phyloP scores from a whole-genome alignment of 768 basidiomycete genomes.

The Tylopilus sp. region DNA sequence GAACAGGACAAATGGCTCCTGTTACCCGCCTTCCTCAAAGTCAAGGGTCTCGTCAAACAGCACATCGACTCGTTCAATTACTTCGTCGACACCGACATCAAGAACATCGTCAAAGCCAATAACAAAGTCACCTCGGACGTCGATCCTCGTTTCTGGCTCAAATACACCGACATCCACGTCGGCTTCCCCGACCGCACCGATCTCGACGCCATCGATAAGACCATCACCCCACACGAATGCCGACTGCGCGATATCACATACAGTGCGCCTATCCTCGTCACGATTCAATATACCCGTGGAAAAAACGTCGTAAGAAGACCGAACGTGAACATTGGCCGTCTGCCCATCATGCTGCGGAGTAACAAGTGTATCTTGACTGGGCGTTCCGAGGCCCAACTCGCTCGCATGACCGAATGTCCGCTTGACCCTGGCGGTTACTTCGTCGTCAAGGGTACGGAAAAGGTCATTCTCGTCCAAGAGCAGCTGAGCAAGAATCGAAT shows the following conservation, averaged over 20 bases:
- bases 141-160: constrained; percentile 94
- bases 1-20: constrained; percentile 96
- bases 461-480: constrained; percentile 98
- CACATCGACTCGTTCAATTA: constrained; percentile 99
- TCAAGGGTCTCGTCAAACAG: constrained; percentile 98
- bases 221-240: constrained; percentile 95
- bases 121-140: constrained; percentile 94
- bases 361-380: constrained; percentile 91
- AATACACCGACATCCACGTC: constrained; percentile 93
- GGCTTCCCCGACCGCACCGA: constrained; percentile 91
- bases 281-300: constrained; percentile 92
- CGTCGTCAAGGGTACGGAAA: constrained; percentile 98
- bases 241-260: constrained; percentile 95
- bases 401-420: constrained; percentile 96
- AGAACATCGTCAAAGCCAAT: constrained; percentile 93
- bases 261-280: constrained; percentile 88
- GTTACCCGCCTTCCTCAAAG: constrained; percentile 92
- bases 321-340: constrained; percentile 83
- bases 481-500: constrained; percentile 99
- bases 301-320: constrained; percentile 79
- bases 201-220: constrained; percentile 69
- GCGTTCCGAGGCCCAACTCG: constrained; percentile 73
- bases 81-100: constrained; percentile 96
- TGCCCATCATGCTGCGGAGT: constrained; percentile 96
- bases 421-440: constrained; percentile 99